Evolutionary conservation across 345 rosid genomes (phyloP).

Genomic region (Rhodomyrtus tomentosa): DNA sequence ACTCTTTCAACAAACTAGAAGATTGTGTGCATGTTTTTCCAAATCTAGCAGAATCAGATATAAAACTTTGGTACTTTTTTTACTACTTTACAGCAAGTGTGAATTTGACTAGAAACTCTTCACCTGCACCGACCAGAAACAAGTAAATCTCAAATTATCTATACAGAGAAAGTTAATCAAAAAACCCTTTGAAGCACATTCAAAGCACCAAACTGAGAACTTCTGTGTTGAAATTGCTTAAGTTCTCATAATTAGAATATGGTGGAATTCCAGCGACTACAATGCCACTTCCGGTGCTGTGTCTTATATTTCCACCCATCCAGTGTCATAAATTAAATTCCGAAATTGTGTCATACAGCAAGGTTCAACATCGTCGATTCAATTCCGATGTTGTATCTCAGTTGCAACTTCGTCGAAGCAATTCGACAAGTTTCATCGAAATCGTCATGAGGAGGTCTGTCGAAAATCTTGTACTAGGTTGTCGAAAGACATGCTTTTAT

Average conservation of each 20-base stretch:
- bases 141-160: background rate
- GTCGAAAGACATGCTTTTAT: no score
- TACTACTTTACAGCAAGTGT: background rate
- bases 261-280: background rate
- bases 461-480: no score
- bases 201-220: background rate
- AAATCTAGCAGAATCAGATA: background rate
- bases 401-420: no score
- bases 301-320: no score
- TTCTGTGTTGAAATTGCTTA: background rate
- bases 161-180: background rate
- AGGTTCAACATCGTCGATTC: no score
- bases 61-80: background rate
- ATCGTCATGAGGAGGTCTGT: no score
- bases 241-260: background rate
- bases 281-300: background rate
- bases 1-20: background rate
- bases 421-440: no score
- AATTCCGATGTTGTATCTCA: no score
- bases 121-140: background rate
- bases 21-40: background rate
- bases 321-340: no score
- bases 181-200: background rate
- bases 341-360: no score
- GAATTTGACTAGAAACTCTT: background rate